Evolutionary conservation across 345 rosid genomes (phyloP).

Genomic region (Boechera divaricarpa): DNA sequence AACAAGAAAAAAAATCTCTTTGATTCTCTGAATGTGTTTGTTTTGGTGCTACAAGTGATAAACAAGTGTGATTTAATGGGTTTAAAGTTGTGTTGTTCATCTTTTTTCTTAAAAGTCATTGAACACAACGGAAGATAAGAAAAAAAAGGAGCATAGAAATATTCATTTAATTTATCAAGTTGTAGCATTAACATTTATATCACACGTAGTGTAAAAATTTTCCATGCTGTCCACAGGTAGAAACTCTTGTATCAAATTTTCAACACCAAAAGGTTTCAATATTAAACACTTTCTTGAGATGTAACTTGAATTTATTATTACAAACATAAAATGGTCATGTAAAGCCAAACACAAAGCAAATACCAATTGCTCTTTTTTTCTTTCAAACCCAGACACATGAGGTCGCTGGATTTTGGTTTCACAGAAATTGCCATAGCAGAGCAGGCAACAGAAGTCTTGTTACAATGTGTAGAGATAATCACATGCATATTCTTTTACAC

Average conservation of each 20-base stretch:
- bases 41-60: conserved; percentile 30
- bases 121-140: background rate
- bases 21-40: conserved; percentile 2
- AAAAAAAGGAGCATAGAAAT: conserved; percentile 14
- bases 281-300: conserved; percentile 1
- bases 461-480: conserved; percentile 33
- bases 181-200: conserved; percentile 13
- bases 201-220: background rate
- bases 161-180: conserved; percentile 8
- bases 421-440: conserved; percentile 32
- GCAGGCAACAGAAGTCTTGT: conserved; percentile 16
- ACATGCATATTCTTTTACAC: conserved; percentile 39
- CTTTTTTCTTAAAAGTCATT: background rate
- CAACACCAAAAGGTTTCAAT: background rate
- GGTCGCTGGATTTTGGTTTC: conserved; percentile 26
- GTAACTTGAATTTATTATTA: conserved; percentile 22
- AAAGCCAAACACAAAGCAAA: conserved; percentile 31
- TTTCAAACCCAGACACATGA: conserved; percentile 34
- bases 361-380: conserved; percentile 5
- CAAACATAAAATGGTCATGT: conserved; percentile 19
- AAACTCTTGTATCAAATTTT: conserved; percentile 13
- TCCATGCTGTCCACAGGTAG: conserved; percentile 23
- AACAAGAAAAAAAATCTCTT: conserved; percentile 9
- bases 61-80: conserved; percentile 20
- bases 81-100: conserved; percentile 7